Conservation (phyloP, 2,329 filamentous ascomycete species). For the Achaetomium macrosporum region DNA sequence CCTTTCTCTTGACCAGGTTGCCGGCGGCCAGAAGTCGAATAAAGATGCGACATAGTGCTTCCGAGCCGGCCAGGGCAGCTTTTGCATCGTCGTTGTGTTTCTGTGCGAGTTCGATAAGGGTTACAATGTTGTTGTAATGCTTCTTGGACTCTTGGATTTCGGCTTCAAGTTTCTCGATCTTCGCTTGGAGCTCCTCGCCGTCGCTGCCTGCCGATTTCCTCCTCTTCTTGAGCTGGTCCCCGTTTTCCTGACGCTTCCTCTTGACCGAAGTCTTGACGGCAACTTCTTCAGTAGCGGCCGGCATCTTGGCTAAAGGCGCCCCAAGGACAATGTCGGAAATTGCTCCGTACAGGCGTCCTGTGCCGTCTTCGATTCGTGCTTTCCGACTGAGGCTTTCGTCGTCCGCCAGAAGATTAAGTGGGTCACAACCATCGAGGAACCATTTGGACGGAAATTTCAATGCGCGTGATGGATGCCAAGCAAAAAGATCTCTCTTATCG, state of each 20-base stretch:
- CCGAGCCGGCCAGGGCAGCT: slow-evolving; percentile 60
- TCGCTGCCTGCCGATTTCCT: slow-evolving; percentile 44
- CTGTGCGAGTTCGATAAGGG: slow-evolving; percentile 57
- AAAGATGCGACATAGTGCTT: slow-evolving; percentile 83
- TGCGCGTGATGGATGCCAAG: slow-evolving; percentile 1
- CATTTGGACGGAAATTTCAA: slow-evolving; percentile 7
- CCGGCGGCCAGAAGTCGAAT: slow-evolving; percentile 72
- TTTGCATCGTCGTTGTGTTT: slow-evolving; percentile 46
- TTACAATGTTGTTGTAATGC: slow-evolving; percentile 85
- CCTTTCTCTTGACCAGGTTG: slow-evolving; percentile 59
- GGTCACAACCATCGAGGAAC: slow-evolving; percentile 2
- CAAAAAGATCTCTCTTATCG: slow-evolving; percentile 26
- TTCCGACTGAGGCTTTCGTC: not conserved
- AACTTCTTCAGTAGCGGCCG: slow-evolving; percentile 6
- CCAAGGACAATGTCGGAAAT: not conserved
- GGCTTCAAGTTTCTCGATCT: slow-evolving; percentile 69
- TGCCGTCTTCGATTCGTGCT: not conserved
- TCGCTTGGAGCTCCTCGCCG: slow-evolving; percentile 50
- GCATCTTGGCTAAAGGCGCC: slow-evolving; percentile 9
- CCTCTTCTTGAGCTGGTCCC: slow-evolving; percentile 46
- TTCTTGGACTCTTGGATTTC: slow-evolving; percentile 80
- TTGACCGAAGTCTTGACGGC: slow-evolving; percentile 31
- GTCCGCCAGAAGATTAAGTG: slow-evolving; percentile 18
- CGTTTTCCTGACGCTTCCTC: slow-evolving; percentile 45
- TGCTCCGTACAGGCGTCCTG: not conserved